phyloP scores from a whole-genome alignment of 139 green algal genomes.

The Coelastrella sp. region DNA sequence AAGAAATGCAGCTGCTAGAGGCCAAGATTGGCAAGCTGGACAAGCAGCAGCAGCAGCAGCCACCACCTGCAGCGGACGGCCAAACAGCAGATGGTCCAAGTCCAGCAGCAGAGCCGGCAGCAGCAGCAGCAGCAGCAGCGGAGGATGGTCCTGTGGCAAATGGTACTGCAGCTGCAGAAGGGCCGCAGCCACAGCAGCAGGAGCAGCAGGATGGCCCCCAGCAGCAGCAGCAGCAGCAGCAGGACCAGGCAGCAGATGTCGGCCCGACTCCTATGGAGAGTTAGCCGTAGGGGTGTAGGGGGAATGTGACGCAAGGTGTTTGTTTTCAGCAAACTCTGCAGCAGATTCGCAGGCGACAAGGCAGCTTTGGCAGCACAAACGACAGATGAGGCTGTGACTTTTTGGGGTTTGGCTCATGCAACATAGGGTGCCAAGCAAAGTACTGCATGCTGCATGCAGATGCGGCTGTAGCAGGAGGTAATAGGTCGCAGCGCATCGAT shows the following conservation, averaged over 20 bases:
- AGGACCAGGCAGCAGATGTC: not conserved
- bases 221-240: not conserved
- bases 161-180: not conserved
- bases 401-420: too few species aligned
- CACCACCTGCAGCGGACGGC: not conserved
- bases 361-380: too few species aligned
- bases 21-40: not conserved
- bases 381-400: too few species aligned
- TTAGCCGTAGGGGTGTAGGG: not conserved
- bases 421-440: too few species aligned
- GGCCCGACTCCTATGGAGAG: not conserved
- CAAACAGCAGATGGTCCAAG: not conserved
- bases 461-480: too few species aligned
- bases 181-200: not conserved
- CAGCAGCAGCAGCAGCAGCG: not conserved
- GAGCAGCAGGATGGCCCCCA: not conserved
- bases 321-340: too few species aligned
- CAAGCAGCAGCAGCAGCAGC: not conserved
- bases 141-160: not conserved
- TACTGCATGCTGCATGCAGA: too few species aligned
- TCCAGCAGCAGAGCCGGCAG: not conserved
- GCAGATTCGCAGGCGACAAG: too few species aligned
- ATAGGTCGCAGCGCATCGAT: too few species aligned
- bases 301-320: too few species aligned
- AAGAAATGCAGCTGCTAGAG: conserved; percentile 51